These are phyloP conservation scores for Penicillium pancosmium DNA, from an alignment of 495 filamentous ascomycete genomes.

Conservation along the genomic window DNA sequence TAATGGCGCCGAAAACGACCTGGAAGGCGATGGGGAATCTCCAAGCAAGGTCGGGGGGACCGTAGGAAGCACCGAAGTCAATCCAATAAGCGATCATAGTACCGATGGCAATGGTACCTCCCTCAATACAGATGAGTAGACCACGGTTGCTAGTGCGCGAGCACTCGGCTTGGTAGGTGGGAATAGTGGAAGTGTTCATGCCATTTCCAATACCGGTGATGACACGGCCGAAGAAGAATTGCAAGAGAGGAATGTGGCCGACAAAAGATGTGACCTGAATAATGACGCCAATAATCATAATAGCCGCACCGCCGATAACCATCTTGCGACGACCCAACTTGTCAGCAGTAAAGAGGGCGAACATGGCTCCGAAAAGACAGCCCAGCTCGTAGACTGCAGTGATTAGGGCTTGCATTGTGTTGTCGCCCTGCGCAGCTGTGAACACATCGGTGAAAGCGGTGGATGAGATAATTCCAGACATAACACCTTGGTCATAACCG, in stretches of 20 bases:
- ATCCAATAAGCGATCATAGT: slow-evolving; percentile 81
- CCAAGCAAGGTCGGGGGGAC: slow-evolving; percentile 66
- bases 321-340: slow-evolving; percentile 67
- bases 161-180: slow-evolving; percentile 80
- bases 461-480: slow-evolving; percentile 81
- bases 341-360: slow-evolving; percentile 70
- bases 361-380: slow-evolving; percentile 74
- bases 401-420: slow-evolving; percentile 77
- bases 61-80: slow-evolving; percentile 76
- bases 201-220: slow-evolving; percentile 78
- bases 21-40: slow-evolving; percentile 86
- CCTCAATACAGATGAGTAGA: slow-evolving; percentile 82
- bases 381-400: slow-evolving; percentile 84
- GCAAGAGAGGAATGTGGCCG: slow-evolving; percentile 52
- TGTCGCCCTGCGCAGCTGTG: slow-evolving; percentile 62
- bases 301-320: slow-evolving; percentile 59
- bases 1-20: slow-evolving; percentile 69
- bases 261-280: slow-evolving; percentile 68
- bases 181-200: slow-evolving; percentile 78
- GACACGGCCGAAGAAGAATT: slow-evolving; percentile 75
- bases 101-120: slow-evolving; percentile 77
- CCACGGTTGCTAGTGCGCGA: slow-evolving; percentile 76
- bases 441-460: slow-evolving; percentile 71
- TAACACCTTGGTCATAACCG: slow-evolving; percentile 57
- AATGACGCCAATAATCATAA: slow-evolving; percentile 80